phyloP scores from a whole-genome alignment of 164 flowering plant genomes.

The Akebia trifoliata region DNA sequence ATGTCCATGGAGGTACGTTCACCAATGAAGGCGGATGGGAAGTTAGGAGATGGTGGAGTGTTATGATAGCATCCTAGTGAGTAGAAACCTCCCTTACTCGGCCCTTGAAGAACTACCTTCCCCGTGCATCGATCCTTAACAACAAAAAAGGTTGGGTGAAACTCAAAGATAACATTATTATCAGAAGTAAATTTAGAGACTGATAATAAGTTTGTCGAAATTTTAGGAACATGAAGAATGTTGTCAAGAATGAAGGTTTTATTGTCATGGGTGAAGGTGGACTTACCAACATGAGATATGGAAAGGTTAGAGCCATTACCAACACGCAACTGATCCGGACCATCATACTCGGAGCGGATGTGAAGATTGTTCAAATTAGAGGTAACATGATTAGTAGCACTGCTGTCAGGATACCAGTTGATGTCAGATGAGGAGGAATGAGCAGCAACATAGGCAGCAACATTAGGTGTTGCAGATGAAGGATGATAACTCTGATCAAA shows the following conservation, averaged over 20 bases:
- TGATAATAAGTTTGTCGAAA: too few species aligned
- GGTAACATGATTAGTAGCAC: conserved; percentile 1
- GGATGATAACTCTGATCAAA: too few species aligned
- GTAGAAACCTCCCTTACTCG: not conserved
- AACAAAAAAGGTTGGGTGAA: not conserved
- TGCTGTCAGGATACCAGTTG: not conserved
- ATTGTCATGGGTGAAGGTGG: not conserved
- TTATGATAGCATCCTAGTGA: too few species aligned
- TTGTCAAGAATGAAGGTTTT: not conserved
- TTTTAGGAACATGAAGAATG: not conserved
- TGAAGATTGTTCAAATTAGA: not conserved
- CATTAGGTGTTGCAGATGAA: too few species aligned
- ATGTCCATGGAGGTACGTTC: too few species aligned
- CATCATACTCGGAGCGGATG: not conserved
- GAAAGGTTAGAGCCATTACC: not conserved
- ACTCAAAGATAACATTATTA: not conserved
- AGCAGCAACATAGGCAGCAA: too few species aligned
- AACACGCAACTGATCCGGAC: conserved; percentile 6
- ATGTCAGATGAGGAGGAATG: too few species aligned
- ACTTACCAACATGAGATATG: not conserved
- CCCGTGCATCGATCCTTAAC: conserved; percentile 3
- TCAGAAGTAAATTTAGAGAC: too few species aligned
- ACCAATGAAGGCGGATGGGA: not conserved
- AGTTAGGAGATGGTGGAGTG: too few species aligned
- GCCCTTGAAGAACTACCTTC: not conserved